Base-by-base conservation (phyloP, 2,329 filamentous ascomycete species). In the Leptographium procerum region DNA sequence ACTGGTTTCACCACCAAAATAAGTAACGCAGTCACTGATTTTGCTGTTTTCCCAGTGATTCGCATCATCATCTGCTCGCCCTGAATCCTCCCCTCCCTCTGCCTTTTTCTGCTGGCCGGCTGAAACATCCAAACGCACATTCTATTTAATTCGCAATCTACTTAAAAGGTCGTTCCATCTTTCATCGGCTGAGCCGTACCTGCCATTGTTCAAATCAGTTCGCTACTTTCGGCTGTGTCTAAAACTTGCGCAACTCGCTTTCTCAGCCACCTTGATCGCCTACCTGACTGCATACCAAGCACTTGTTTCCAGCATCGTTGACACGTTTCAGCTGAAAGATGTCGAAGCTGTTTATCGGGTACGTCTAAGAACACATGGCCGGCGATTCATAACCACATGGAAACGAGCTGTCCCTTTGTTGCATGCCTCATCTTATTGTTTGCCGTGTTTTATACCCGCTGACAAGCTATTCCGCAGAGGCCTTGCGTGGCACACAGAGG, bases 401-500 rank as follows among this genome's bases (percentile, higher is more conserved):
- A 13, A 4, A 43, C 3, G 19, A 8, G 22, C 24, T 33, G 43
- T 7, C 36, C 55, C 16, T 43, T 24, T 33, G 58, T 8, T 47
- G 22, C 22, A 8, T 58, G 55, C 28, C n/a, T 53, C n/a, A 11
- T 5, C 16, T 7, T 8, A 5, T 11, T 26, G 14, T 11, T 11
- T 14, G 8, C 14, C 33, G 33, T 36, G 33, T 14, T 26, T 22
- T 26, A 22, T 10, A 16, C 45, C n/a, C 24, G 50, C 65, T 67
- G 60, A 65, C 61, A 58, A 55, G 14, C 10, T n/a, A 16, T 55
- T 47, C 19, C 48, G 26, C 59, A 96, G 92, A 70, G 94, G 94
- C 81, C 90, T 99, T 66, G 90, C 94, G 69, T 99, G 94, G 94
- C 91, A 96, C 78, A 99, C 94, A 64, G 91, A 95, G 73, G 92